phyloP scores from a whole-genome alignment of 2,329 filamentous ascomycete species.

The Stachybotrys chlorohalonatus region DNA sequence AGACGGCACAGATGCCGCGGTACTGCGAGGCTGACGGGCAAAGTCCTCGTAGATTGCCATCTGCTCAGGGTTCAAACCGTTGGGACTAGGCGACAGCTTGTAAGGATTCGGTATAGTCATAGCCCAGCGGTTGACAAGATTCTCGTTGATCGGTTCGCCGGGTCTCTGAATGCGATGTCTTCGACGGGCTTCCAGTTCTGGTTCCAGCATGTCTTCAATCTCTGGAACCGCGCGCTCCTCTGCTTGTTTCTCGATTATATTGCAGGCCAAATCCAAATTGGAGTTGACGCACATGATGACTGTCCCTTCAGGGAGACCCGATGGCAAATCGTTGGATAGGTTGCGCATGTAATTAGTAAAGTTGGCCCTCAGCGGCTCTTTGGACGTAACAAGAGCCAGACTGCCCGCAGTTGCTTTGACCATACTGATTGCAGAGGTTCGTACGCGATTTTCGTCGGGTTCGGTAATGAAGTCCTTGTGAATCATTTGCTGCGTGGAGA shows the following conservation, averaged over 20 bases:
- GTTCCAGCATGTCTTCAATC: constrained; percentile 87
- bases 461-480: constrained; percentile 96
- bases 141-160: constrained; percentile 77
- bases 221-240: constrained; percentile 89
- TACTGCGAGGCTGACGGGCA: constrained; percentile 68
- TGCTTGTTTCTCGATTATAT: constrained; percentile 89
- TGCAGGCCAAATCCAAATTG: constrained; percentile 88
- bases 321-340: constrained; percentile 58
- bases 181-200: constrained; percentile 68
- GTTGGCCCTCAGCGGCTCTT: constrained; percentile 91
- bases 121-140: constrained; percentile 78
- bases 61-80: constrained; percentile 80
- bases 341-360: constrained; percentile 92
- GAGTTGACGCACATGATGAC: constrained; percentile 99
- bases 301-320: constrained; percentile 83
- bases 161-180: constrained; percentile 66
- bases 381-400: constrained; percentile 93
- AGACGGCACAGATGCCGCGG: constrained; percentile 42
- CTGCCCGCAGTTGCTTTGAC: constrained; percentile 92
- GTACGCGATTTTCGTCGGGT: constrained; percentile 76
- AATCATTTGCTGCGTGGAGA: constrained; percentile 91
- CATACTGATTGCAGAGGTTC: constrained; percentile 83
- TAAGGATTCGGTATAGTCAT: constrained; percentile 91
- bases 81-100: constrained; percentile 61
- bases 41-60: constrained; percentile 97